Percentiles rank a stretch among this genome's conserved stretches.
Evolutionary conservation across 2,329 filamentous ascomycete species (phyloP).

Genomic region (Claviceps sorghi): DNA sequence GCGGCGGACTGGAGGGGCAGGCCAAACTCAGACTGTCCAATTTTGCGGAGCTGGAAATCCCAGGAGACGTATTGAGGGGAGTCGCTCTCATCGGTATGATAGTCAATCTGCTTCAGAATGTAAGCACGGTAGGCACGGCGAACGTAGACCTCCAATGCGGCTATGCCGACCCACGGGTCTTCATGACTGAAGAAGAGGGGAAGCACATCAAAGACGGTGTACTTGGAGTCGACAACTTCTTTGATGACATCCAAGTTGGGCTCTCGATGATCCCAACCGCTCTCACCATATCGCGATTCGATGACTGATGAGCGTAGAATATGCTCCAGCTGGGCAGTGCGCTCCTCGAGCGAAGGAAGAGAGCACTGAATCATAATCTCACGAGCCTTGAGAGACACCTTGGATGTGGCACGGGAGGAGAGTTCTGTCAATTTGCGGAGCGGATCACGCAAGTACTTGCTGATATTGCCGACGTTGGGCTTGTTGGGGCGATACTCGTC

Average conservation of each 20-base stretch:
- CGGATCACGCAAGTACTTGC: conserved; percentile 70
- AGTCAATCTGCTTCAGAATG: conserved; percentile 75
- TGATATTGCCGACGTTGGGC: conserved; percentile 74
- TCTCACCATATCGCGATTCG: conserved; percentile 94
- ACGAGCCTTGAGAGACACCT: conserved; percentile 92
- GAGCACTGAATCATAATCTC: conserved; percentile 97
- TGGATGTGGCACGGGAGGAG: conserved; percentile 63
- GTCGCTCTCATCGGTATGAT: conserved; percentile 63
- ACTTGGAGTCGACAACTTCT: conserved; percentile 96
- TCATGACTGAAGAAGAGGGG: conserved; percentile 90
- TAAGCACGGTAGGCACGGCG: conserved; percentile 96
- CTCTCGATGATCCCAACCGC: conserved; percentile 89
- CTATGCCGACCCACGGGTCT: conserved; percentile 86
- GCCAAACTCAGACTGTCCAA: conserved; percentile 81
- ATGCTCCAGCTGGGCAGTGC: conserved; percentile 93
- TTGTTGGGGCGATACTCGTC: conserved; percentile 93
- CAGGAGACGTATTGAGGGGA: conserved; percentile 68
- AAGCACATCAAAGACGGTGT: conserved; percentile 93
- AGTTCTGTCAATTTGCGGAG: conserved; percentile 83
- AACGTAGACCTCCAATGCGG: conserved; percentile 89
- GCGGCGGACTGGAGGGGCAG: conserved; percentile 64
- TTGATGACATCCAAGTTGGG: conserved; percentile 83
- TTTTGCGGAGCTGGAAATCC: conserved; percentile 91
- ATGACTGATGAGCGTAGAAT: conserved; percentile 91
- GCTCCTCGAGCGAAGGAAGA: conserved; percentile 88